phyloP scores from a whole-genome alignment of 1,139 yeast genomes.

The Wickerhamomyces sp. region DNA sequence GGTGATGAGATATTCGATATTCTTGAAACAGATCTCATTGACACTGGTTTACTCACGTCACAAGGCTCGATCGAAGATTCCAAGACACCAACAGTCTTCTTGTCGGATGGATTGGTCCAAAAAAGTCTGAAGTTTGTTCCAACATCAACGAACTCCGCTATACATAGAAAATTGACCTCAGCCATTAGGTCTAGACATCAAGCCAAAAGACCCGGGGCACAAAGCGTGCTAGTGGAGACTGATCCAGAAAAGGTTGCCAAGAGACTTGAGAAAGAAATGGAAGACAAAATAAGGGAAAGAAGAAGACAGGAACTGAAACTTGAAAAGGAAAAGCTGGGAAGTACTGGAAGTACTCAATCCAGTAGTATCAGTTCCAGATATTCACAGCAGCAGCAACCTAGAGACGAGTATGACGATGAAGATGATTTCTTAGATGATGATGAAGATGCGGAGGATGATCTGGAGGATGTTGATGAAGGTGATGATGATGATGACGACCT shows the following conservation, averaged over 20 bases:
- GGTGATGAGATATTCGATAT: slow-evolving; percentile 89
- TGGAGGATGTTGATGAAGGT: slow-evolving; percentile 35
- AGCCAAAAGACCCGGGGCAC: slow-evolving; percentile 45
- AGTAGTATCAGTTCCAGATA: slow-evolving; percentile 19
- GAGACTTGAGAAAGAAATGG: slow-evolving; percentile 75
- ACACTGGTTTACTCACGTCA: slow-evolving; percentile 67
- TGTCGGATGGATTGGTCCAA: slow-evolving; percentile 34
- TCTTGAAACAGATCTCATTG: slow-evolving; percentile 58
- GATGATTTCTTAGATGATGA: slow-evolving; percentile 35
- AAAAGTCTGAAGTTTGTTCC: slow-evolving; percentile 77
- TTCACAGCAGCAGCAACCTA: slow-evolving; percentile 18
- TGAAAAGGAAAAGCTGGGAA: slow-evolving; percentile 41
- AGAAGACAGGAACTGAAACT: slow-evolving; percentile 59
- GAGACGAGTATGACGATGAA: slow-evolving; percentile 38
- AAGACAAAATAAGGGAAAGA: slow-evolving; percentile 63
- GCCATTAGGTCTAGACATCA: slow-evolving; percentile 69
- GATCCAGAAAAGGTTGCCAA: slow-evolving; percentile 88
- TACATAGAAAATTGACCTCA: slow-evolving; percentile 75
- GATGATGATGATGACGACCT: slow-evolving; percentile 52
- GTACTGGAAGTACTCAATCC: slow-evolving; percentile 26
- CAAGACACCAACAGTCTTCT: slow-evolving; percentile 5
- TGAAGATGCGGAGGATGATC: slow-evolving; percentile 38
- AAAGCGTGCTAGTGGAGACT: slow-evolving; percentile 70
- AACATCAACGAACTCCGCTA: slow-evolving; percentile 75
- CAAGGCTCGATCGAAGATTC: slow-evolving; percentile 2